These are phyloP conservation scores for Blastobotrys elegans DNA, from an alignment of 1,139 yeast species.

Conservation along the genomic window DNA sequence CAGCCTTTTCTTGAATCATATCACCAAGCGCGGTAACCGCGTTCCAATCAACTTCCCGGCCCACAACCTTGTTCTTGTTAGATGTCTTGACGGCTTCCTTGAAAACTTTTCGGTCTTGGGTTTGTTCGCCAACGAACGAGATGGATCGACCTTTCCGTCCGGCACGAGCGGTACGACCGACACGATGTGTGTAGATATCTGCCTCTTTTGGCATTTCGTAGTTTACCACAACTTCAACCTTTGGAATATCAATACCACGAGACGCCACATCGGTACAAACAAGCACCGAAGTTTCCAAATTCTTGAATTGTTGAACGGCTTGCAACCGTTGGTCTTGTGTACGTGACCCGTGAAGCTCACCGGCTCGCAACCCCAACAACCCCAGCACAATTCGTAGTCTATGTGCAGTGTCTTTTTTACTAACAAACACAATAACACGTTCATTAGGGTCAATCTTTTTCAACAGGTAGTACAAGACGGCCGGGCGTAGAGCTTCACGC, in stretches of 20 bases:
- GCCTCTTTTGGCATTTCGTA: constrained; percentile 93
- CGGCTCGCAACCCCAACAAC: constrained; percentile 76
- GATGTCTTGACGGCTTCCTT: constrained; percentile 72
- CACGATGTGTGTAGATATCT: constrained; percentile 91
- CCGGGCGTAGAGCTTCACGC: constrained; percentile 78
- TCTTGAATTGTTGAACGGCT: constrained; percentile 77
- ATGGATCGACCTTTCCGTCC: constrained; percentile 93
- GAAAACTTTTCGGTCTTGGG: constrained; percentile 80
- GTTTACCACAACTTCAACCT: constrained; percentile 88
- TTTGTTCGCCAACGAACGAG: constrained; percentile 87
- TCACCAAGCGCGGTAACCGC: constrained; percentile 66
- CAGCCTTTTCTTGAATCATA: constrained; percentile 54
- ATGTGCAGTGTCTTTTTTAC: constrained; percentile 89
- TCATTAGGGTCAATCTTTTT: constrained; percentile 61
- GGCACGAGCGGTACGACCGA: constrained; percentile 99
- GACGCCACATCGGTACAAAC: constrained; percentile 98
- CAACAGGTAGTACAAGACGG: constrained; percentile 67
- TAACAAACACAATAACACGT: constrained; percentile 82
- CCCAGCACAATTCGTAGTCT: constrained; percentile 80
- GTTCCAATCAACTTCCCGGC: constrained; percentile 83
- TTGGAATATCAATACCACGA: constrained; percentile 98
- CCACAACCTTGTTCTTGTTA: constrained; percentile 52
- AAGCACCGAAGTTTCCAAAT: constrained; percentile 75
- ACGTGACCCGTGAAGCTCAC: constrained; percentile 91
- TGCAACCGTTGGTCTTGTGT: constrained; percentile 92